Percentiles rank a stretch among this genome's conserved stretches.
Conservation (phyloP, 2,329 filamentous ascomycete genomes). For the Fusarium sp. region DNA sequence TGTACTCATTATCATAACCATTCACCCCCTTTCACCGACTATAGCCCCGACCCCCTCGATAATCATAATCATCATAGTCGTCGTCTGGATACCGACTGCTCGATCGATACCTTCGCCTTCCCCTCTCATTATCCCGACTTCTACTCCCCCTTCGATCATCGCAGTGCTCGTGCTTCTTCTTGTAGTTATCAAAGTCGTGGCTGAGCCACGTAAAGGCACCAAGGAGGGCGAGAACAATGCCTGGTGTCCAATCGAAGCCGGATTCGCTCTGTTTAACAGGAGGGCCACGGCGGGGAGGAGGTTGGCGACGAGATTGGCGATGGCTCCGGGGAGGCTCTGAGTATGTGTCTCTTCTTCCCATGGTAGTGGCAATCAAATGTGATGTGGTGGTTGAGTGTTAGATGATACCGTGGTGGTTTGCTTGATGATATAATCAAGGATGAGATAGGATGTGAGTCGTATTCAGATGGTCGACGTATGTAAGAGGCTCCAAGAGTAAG, state of each 20-base stretch:
- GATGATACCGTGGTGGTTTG: background rate
- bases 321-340: slow-evolving; percentile 29
- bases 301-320: slow-evolving; percentile 11
- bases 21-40: slow-evolving; percentile 10
- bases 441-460: background rate
- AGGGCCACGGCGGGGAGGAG: slow-evolving; percentile 37
- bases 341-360: slow-evolving; percentile 34
- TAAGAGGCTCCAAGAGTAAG: background rate
- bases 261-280: slow-evolving; percentile 48
- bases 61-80: slow-evolving; percentile 25
- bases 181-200: slow-evolving; percentile 50
- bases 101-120: slow-evolving; percentile 25
- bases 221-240: slow-evolving; percentile 53
- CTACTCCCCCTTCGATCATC: background rate
- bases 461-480: background rate
- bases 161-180: slow-evolving; percentile 10
- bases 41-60: slow-evolving; percentile 19
- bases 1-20: slow-evolving; percentile 11
- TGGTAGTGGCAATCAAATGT: background rate
- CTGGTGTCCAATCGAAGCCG: slow-evolving; percentile 57
- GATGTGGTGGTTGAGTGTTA: background rate
- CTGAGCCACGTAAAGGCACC: slow-evolving; percentile 53
- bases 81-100: slow-evolving; percentile 10
- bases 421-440: background rate
- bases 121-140: slow-evolving; percentile 29